Conservation (phyloP, 345 rosid genomes). For the Eucalyptus decipiens region DNA sequence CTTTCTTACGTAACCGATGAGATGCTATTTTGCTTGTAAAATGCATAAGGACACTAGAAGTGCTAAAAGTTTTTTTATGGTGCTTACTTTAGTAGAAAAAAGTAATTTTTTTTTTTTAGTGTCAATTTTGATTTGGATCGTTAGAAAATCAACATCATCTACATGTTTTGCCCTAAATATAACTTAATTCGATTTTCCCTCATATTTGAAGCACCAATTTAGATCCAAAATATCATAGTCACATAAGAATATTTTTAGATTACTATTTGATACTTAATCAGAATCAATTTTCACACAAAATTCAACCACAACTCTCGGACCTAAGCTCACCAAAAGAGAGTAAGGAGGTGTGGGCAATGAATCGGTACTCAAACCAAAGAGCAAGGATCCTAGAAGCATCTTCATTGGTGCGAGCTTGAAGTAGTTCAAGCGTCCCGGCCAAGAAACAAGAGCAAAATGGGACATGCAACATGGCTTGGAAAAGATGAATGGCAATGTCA, state of each 20-base stretch:
- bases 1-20: no score
- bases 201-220: background rate
- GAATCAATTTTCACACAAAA: no score
- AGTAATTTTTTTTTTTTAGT: background rate
- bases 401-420: background rate
- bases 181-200: background rate
- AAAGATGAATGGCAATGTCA: background rate
- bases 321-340: background rate
- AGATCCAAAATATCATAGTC: background rate
- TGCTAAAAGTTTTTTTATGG: no score
- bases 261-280: background rate
- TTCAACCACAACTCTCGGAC: background rate
- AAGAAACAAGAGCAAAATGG: background rate
- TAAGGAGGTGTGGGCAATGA: background rate
- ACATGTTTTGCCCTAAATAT: background rate
- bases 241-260: background rate
- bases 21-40: no score
- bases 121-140: background rate
- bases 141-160: fast-evolving
- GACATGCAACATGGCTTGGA: background rate
- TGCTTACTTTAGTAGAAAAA: no score
- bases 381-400: background rate
- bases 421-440: background rate
- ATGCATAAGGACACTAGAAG: no score
- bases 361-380: no score